These are phyloP conservation scores for Barbatosphaeria neglecta DNA, from an alignment of 495 filamentous ascomycete genomes.

Conservation along the genomic window DNA sequence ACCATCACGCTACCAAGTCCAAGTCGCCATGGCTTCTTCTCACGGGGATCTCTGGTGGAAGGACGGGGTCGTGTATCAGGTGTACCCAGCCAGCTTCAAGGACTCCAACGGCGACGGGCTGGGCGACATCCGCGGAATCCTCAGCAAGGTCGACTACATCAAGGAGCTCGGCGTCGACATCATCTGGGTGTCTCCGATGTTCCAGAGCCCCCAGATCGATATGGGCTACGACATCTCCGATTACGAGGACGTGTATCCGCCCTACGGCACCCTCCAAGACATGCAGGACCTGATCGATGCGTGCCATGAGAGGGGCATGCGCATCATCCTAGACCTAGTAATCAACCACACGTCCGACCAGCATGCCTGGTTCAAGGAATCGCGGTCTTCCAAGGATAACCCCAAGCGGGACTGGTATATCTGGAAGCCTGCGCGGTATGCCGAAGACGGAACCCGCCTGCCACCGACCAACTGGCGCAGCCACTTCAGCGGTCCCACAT, in stretches of 20 bases:
- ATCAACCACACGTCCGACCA: slow-evolving; percentile 74
- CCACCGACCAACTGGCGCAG: slow-evolving; percentile 65
- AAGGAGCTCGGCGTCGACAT: slow-evolving; percentile 51
- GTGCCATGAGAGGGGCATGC: slow-evolving; percentile 57
- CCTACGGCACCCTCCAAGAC: slow-evolving; percentile 52
- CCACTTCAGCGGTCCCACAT: slow-evolving; percentile 43
- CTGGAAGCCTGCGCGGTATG: slow-evolving; percentile 51
- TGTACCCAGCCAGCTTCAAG: slow-evolving; percentile 58
- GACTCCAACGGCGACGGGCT: slow-evolving; percentile 58
- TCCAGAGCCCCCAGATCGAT: slow-evolving; percentile 20
- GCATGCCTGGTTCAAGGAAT: slow-evolving; percentile 65
- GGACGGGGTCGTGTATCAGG: slow-evolving; percentile 48
- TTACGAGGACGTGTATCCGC: slow-evolving; percentile 47
- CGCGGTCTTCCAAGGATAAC: slow-evolving; percentile 46
- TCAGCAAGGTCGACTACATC: slow-evolving; percentile 56
- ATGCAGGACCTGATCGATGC: slow-evolving; percentile 43
- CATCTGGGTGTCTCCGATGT: slow-evolving; percentile 56
- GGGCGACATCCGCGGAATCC: slow-evolving; percentile 58
- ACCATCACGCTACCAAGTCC: neutral
- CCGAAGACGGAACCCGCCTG: slow-evolving; percentile 44
- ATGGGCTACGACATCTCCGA: slow-evolving; percentile 55
- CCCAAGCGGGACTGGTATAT: slow-evolving; percentile 64
- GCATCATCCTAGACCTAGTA: slow-evolving; percentile 61
- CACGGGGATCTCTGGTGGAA: slow-evolving; percentile 23
- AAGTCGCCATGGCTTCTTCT: slow-evolving; percentile 6